These are phyloP conservation scores for Blastocystis sp. DNA, from an alignment of 352 stramenopile genomes.

Conservation along the genomic window DNA sequence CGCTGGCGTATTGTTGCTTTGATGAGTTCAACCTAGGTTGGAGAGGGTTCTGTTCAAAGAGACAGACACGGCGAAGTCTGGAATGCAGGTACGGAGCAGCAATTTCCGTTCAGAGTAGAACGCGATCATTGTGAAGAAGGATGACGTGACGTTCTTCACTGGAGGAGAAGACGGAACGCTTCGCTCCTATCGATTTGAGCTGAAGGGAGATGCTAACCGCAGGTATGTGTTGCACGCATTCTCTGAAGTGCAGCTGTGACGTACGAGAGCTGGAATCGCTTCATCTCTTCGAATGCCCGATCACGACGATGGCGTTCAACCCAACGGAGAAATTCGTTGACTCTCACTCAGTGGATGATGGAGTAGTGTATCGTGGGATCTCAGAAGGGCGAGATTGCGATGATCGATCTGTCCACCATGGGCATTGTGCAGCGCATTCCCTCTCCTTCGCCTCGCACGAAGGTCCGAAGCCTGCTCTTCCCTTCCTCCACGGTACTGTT, in stretches of 20 bases:
- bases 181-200: not conserved
- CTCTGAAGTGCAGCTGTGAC: conserved; percentile 2
- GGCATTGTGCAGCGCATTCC: conserved; percentile 45
- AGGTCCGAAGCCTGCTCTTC: conserved; percentile 13
- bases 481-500: not conserved
- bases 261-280: not conserved
- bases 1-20: not conserved
- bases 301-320: conserved; percentile 15
- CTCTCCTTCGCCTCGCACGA: not conserved
- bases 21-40: conserved; percentile 8
- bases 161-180: conserved; percentile 51
- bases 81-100: not conserved
- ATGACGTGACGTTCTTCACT: conserved; percentile 47
- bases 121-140: not conserved
- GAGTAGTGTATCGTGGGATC: conserved; percentile 25
- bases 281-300: conserved; percentile 33
- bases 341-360: not conserved
- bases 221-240: not conserved
- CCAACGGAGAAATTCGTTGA: conserved; percentile 50
- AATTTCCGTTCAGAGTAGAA: not conserved
- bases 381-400: conserved; percentile 47
- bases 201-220: not conserved
- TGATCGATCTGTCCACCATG: conserved; percentile 43
- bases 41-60: conserved; percentile 43
- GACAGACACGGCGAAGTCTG: not conserved